Percentiles rank a stretch among this genome's conserved stretches.
Evolutionary conservation across 1,139 yeast species (phyloP).

Genomic region (Candida sojae): DNA sequence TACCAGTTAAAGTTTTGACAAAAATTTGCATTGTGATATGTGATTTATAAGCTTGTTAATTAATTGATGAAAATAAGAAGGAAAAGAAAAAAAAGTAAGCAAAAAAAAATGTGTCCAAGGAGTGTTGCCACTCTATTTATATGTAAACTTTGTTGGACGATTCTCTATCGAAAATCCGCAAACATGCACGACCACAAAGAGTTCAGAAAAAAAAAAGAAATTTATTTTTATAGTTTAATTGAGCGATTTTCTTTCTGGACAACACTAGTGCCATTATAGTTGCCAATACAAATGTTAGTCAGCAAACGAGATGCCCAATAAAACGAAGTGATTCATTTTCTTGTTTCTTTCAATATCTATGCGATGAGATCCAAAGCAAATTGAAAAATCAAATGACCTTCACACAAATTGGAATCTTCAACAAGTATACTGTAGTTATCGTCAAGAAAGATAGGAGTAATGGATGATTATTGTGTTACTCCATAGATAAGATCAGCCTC

Average conservation of each 20-base stretch:
- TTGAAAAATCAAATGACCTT: too few relatives aligned
- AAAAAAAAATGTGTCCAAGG: not conserved
- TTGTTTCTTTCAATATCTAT: too few relatives aligned
- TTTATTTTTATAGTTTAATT: not conserved
- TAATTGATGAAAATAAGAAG: conserved; percentile 4
- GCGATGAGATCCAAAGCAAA: too few relatives aligned
- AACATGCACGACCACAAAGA: not conserved
- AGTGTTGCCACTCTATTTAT: not conserved
- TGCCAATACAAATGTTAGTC: not conserved
- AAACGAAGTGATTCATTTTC: not conserved
- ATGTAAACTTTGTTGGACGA: not conserved
- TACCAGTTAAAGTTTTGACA: conserved; percentile 65
- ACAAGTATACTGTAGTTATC: too few relatives aligned
- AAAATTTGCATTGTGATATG: conserved; percentile 96
- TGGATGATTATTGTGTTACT: not conserved
- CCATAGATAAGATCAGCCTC: not conserved
- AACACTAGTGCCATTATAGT: not conserved
- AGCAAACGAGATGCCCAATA: not conserved
- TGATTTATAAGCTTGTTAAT: conserved; percentile 33
- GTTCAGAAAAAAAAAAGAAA: not conserved
- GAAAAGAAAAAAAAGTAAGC: not conserved
- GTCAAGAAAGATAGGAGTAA: too few relatives aligned
- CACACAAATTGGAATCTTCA: too few relatives aligned
- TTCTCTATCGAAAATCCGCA: not conserved
- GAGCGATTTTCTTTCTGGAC: not conserved